These are phyloP conservation scores for Coemansia sp. DNA, from an alignment of 192 early-diverging fungal genomes.

Conservation along the genomic window DNA sequence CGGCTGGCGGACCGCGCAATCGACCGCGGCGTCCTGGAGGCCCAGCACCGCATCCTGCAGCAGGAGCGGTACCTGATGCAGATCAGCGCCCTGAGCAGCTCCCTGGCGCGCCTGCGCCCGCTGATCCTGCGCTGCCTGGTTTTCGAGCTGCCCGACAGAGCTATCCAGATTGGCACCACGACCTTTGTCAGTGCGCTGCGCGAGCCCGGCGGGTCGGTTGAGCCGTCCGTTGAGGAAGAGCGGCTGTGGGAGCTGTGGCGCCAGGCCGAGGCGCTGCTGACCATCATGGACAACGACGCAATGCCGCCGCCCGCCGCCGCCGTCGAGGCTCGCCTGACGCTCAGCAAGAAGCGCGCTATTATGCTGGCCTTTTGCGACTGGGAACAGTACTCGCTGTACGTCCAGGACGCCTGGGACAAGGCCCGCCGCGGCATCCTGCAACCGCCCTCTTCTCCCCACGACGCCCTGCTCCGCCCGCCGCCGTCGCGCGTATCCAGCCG, in stretches of 20 bases:
- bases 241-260: conserved; percentile 51
- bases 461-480: conserved; percentile 2
- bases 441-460: conserved; percentile 8
- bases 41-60: conserved; percentile 44
- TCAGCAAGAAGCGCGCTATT: conserved; percentile 50
- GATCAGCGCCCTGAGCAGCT: conserved; percentile 37
- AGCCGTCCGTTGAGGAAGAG: conserved; percentile 48
- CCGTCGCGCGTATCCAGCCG: conserved; percentile 7
- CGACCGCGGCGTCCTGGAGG: conserved; percentile 46
- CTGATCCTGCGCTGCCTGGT: conserved; percentile 44
- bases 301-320: conserved; percentile 26
- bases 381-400: conserved; percentile 50
- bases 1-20: conserved; percentile 47
- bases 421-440: conserved; percentile 38
- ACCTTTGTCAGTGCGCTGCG: conserved; percentile 37
- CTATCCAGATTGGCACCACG: conserved; percentile 35
- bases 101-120: conserved; percentile 38
- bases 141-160: conserved; percentile 48
- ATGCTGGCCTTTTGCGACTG: conserved; percentile 51
- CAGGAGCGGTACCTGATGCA: conserved; percentile 45
- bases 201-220: conserved; percentile 41
- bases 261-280: conserved; percentile 47
- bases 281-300: conserved; percentile 49
- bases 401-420: conserved; percentile 48
- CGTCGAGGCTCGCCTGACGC: conserved; percentile 30